Evolutionary conservation across 371 early-diverging fungal species (phyloP), one percentile per base, ranked within the genome.

Genomic region (Furculomyces boomerangus): DNA sequence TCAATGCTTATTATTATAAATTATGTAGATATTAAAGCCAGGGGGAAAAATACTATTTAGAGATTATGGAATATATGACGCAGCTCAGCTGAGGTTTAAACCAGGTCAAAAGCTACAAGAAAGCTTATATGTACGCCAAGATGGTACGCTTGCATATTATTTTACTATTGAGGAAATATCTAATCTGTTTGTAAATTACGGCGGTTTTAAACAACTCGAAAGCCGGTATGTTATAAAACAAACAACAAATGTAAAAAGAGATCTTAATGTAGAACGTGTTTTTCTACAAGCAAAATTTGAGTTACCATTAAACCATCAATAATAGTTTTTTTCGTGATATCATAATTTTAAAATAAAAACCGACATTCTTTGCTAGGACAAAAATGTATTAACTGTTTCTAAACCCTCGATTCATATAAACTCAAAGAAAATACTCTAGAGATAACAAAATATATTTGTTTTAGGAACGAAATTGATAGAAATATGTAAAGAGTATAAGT

Each of bases 41-140:
- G 86, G 84, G n/a, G 86, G 85, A 3, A 69, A 67, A 37, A 69
- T 93, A 0, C 61, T 89, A 43, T 86, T 93, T 67, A 75, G 92
- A 44, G 93, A 93, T 66, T 92, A 93, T 62, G 93, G 82, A 2
- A 60, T 82, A 7, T 87, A 86, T 60, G 93, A 93, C 62, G 76
- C 83, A 59, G 88, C 93, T 0, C 90, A 93, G 60, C 68, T 91
- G 60, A 79, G 87, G 60, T 93, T 92, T 60, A 86, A 78, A 55
- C 71, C 79, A 0, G 81, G 82, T 27, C 81, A 83, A 56, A 81
- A 79, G 54, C 65, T 93, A 3, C 81, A 80, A 50, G 79, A 81
- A 24, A 87, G 84, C 56, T 62, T 90, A 35, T 93, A 90, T 65
- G 86, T 85, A 32, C 84, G 93, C 50, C 89, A 89, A 58, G 93